Base-by-base conservation (phyloP, 139 green algal genomes). In the Chlorella sp. region DNA sequence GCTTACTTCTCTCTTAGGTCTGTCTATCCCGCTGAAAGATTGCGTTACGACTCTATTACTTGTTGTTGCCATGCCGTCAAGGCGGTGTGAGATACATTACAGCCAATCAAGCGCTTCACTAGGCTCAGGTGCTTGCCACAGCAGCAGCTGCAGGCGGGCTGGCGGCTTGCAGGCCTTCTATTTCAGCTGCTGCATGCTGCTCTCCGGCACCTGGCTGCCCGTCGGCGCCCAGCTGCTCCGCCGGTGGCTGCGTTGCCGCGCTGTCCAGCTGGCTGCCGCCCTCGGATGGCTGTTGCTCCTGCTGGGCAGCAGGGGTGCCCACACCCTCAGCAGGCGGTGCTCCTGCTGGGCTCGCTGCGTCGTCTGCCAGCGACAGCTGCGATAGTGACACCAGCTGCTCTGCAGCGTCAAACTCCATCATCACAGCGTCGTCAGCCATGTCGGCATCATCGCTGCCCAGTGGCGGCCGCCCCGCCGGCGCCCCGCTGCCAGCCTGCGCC, bases 401-500 rank as follows among this genome's bases (percentile, higher is more conserved):
- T 38, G 73, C 76, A 20, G 71, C 73, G 7, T 85, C 85, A 36
- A 81, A 78, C 30, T 89, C 87, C 38, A 86, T 76, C 69, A 90
- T 67, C 34, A 90, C 87, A 1, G 74, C 87, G 55, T 89, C 85
- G 47, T 89, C 70, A 62, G 75, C 25, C 81, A 90, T 84, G 34
- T 86, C 82, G 41, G 71, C 71, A 25, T 82, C 82, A 62, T 75
- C 71, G 81, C 81, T 82, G 78, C 78, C 78, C n/a, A 84, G n/a
- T 41, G 63, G 63, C 9, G 30, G 34, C 12, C 63, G 63, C 55
- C 55, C 26, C 32, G 55, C 55, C 3, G 34, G 30, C 1, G 55
- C 55, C 6, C 23, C 34, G 69, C 51, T 64, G 30, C 55, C 30
- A 5, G 64, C 81, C 15, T 74, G 21, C 9, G 80, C 16, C 18